Evolutionary conservation across 257 asterid species (phyloP).

Genomic region (Solanum tarijense): DNA sequence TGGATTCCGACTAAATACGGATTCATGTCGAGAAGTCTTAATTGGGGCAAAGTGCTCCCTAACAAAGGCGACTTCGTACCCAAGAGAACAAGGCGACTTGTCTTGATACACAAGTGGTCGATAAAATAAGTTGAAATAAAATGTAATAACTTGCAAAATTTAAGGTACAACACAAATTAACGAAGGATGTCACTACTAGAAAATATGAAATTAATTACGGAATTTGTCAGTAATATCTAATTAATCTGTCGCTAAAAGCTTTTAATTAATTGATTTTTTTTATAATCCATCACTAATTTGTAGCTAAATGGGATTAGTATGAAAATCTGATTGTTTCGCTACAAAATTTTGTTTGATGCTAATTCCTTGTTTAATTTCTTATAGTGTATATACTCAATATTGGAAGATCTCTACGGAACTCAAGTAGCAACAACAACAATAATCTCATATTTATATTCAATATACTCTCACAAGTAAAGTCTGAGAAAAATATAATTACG

Average conservation of each 20-base stretch:
- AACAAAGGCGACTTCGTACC: neutral
- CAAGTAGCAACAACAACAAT: neutral
- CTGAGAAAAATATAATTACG: accelerated
- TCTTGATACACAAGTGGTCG: neutral
- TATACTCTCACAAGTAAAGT: neutral
- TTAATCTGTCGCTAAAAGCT: neutral
- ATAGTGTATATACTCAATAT: neutral
- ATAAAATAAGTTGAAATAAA: neutral
- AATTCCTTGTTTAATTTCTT: neutral
- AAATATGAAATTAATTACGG: neutral
- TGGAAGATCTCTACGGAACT: neutral
- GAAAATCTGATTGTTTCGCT: neutral
- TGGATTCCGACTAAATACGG: accelerated
- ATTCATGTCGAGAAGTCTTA: too few species aligned
- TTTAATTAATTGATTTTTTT: too few species aligned
- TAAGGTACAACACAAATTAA: neutral
- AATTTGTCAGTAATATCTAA: too few species aligned
- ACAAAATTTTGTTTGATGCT: neutral
- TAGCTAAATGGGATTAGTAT: too few species aligned
- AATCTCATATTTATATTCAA: neutral
- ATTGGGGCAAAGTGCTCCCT: neutral
- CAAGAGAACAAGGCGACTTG: neutral
- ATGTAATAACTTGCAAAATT: neutral
- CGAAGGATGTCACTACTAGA: neutral
- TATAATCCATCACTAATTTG: neutral